These are phyloP conservation scores for Aureoboletus auriporus DNA, from an alignment of 768 basidiomycete species.

Conservation along the genomic window DNA sequence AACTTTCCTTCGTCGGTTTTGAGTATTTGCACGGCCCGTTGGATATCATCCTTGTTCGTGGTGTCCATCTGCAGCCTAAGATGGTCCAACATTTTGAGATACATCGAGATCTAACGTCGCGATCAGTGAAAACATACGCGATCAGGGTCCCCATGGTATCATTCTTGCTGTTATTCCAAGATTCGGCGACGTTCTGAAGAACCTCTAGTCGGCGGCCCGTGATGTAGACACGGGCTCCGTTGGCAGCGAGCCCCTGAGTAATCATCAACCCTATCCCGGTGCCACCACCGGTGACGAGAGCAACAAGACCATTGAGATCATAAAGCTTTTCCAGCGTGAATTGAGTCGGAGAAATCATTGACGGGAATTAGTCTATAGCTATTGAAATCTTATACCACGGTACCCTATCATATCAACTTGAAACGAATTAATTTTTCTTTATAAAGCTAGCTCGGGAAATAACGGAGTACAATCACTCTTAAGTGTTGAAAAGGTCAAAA, in stretches of 20 bases:
- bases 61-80: conserved; percentile 65
- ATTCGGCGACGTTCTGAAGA: conserved; percentile 51
- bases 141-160: conserved; percentile 46
- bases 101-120: background rate
- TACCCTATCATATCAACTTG: too few species aligned
- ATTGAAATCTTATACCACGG: too few species aligned
- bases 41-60: conserved; percentile 65
- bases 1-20: conserved; percentile 53
- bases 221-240: conserved; percentile 80
- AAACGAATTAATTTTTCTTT: too few species aligned
- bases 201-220: conserved; percentile 65
- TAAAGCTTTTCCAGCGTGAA: conserved; percentile 33
- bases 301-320: conserved; percentile 55
- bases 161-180: conserved; percentile 39
- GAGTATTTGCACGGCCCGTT: conserved; percentile 41
- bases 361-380: too few species aligned
- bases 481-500: too few species aligned
- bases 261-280: conserved; percentile 63
- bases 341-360: conserved; percentile 21
- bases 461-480: too few species aligned
- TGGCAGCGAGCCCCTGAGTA: conserved; percentile 65
- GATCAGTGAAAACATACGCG: conserved; percentile 43
- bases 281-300: conserved; percentile 47
- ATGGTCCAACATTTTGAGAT: conserved; percentile 2
- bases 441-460: too few species aligned